Evolutionary conservation across 2,329 filamentous ascomycete genomes (phyloP).

Genomic region (Ascomycota sp.): DNA sequence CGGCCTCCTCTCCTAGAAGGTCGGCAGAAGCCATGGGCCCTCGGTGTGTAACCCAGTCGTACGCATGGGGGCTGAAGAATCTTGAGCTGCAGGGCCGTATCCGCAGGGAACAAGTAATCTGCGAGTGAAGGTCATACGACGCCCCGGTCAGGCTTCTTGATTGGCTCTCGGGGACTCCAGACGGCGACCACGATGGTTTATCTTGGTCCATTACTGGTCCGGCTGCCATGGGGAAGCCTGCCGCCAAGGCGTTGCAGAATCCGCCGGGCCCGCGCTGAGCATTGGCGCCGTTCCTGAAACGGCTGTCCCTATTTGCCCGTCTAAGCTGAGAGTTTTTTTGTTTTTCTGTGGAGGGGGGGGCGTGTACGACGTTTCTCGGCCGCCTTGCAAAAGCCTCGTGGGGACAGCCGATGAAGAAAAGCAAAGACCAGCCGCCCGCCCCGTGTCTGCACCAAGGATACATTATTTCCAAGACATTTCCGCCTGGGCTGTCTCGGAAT

Average conservation of each 20-base stretch:
- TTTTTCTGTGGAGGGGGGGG: background rate
- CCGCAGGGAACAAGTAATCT: conserved; percentile 2
- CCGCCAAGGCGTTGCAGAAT: conserved; percentile 9
- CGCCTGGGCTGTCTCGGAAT: background rate
- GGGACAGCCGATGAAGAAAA: conserved; percentile 1
- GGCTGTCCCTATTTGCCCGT: conserved; percentile 2
- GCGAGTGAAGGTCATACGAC: conserved; percentile 3
- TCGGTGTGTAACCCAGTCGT: too few relatives aligned
- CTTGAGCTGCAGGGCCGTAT: conserved; percentile 1
- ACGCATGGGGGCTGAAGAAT: background rate
- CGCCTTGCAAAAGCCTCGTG: background rate
- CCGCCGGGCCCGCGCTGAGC: conserved; percentile 7
- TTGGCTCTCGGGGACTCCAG: conserved; percentile 5
- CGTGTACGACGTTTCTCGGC: background rate
- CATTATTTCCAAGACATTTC: background rate
- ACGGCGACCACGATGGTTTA: conserved; percentile 1
- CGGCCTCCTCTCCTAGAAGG: conserved; percentile 13
- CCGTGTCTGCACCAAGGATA: background rate
- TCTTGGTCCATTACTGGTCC: background rate
- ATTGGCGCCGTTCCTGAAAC: conserved; percentile 12
- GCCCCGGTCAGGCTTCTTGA: conserved; percentile 2
- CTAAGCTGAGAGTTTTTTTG: too few relatives aligned
- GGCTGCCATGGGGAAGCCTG: background rate
- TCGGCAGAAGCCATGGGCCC: conserved; percentile 11
- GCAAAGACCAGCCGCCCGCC: background rate